Evolutionary conservation across 2,329 filamentous ascomycete species (phyloP), one percentile per base, ranked within the genome.

Genomic region (Monosporascus sp.): DNA sequence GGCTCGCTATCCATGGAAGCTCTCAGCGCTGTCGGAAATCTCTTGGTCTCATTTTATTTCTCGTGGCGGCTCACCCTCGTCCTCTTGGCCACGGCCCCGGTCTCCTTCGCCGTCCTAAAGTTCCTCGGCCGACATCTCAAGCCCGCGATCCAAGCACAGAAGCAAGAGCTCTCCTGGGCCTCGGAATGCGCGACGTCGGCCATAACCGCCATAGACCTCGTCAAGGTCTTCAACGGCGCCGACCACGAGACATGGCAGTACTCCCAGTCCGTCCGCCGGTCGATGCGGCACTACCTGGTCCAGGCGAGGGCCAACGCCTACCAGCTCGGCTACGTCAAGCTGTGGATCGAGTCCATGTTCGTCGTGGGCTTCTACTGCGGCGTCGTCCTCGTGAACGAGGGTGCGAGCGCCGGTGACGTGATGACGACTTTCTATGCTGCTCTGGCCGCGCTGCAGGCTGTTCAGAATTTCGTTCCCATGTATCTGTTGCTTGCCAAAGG

Each of bases 281-380:
- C 90, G 1, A 83, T 83, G 22, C 70, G 68, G 1, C 79, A 81
- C 50, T 96, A 91, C 60, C 72, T 84, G 11, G 73, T 80, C 17
- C 89, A 93, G 65, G 87, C 87, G 0, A 77, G 82, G 46, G 78
- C 83, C 17, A 88, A 85, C 59, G 84, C 88, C 1, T 66, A 85
- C 3, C 91, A 96, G 64, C 84, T 89, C 64, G 86, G 85, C 0
- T 81, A 88, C 48, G 79, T 90, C 50, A 85, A 87, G 47, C 82
- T 95, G 60, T 85, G 91, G 74, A 85, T 87, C 31, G 80, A 91
- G 3, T 78, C 77, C 2, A 85, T 97, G 67, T 97, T 97, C 60
- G 86, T 95, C 0, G 81, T 91, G 53, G 92, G 91, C 0, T 97
- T 97, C 64, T 96, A 90, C 83, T 96, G 92, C 61, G 92, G 91